Conservation (phyloP, 129 eudicot species). For the Chrysanthemum lavandulifolium region DNA sequence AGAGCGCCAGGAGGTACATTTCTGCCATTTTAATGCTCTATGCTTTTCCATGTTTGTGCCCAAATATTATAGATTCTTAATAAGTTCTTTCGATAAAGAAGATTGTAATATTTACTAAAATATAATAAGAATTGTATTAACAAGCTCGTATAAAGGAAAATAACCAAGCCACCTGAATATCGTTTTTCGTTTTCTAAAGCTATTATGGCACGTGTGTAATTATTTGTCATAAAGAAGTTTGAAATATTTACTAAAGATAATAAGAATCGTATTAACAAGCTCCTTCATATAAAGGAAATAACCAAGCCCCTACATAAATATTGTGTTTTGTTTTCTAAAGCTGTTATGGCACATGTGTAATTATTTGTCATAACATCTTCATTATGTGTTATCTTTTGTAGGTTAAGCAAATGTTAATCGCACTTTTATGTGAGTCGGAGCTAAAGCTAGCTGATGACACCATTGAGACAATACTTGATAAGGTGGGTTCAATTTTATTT, state of each 20-base stretch:
- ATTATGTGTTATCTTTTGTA: constrained; percentile 37
- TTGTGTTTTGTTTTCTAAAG: not conserved
- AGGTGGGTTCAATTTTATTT: constrained; percentile 40
- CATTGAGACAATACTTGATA: constrained; percentile 79
- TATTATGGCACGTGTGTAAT: no score
- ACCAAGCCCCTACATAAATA: not conserved
- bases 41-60: not conserved
- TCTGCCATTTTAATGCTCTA: not conserved
- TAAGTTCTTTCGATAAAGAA: no score
- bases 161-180: no score
- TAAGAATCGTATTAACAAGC: no score
- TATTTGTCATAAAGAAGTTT: no score
- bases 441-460: constrained; percentile 96
- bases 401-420: constrained; percentile 99
- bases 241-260: no score
- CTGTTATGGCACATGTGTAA: not conserved
- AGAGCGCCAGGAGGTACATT: constrained; percentile 93
- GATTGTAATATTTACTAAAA: not conserved
- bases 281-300: no score
- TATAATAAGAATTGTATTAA: not conserved
- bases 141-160: no score
- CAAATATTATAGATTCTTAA: not conserved
- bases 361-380: constrained; percentile 10
- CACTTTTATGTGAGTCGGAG: constrained; percentile 92
- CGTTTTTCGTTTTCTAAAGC: no score